Evolutionary conservation across 2,329 filamentous ascomycete species (phyloP).

Genomic region (Fusarium citri): DNA sequence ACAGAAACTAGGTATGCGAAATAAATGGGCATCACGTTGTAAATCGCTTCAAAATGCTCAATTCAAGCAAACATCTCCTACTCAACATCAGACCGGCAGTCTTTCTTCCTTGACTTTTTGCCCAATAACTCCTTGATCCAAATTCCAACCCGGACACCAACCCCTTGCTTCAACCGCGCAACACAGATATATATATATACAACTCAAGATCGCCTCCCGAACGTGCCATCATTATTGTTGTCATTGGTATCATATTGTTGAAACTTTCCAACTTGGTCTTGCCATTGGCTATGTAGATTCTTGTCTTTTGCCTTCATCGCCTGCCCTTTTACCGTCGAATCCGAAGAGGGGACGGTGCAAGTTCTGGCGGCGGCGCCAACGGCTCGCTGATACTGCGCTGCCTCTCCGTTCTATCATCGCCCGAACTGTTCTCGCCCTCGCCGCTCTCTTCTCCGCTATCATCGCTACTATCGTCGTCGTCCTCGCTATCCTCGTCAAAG

Average conservation of each 20-base stretch:
- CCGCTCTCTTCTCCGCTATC: constrained; percentile 46
- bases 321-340: constrained; percentile 44
- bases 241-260: constrained; percentile 38
- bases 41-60: constrained; percentile 12
- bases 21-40: not conserved
- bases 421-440: constrained; percentile 62
- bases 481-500: constrained; percentile 65
- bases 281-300: constrained; percentile 22
- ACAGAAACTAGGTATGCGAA: not conserved
- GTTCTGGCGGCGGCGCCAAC: constrained; percentile 49
- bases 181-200: constrained; percentile 27
- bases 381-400: constrained; percentile 66
- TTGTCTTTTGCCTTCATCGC: constrained; percentile 2
- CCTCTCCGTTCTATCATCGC: constrained; percentile 67
- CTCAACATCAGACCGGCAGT: constrained; percentile 2
- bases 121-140: constrained; percentile 34
- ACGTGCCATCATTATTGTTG: constrained; percentile 27
- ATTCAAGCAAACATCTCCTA: constrained; percentile 2
- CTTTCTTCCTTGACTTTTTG: constrained; percentile 15
- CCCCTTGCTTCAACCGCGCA: constrained; percentile 10
- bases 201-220: constrained; percentile 22
- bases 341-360: constrained; percentile 52
- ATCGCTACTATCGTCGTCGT: constrained; percentile 70
- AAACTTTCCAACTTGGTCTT: constrained; percentile 22
- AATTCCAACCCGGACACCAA: constrained; percentile 14